A percentile compares a stretch with the other conserved stretches of the same genome.
phyloP scores from a whole-genome alignment of 371 early-diverging fungal species.

The Capillidium rhysosporum region DNA sequence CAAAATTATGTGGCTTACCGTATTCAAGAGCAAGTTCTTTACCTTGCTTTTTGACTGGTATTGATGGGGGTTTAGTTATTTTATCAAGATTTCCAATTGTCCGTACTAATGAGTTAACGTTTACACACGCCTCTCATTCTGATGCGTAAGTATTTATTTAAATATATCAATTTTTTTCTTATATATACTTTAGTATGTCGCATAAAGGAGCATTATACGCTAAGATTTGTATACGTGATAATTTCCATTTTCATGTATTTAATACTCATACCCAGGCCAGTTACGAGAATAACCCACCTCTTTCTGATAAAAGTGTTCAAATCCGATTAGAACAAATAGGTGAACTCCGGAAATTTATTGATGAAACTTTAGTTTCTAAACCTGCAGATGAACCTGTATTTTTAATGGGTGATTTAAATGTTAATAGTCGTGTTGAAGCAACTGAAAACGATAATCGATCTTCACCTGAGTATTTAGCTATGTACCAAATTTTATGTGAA shows the following conservation, averaged over 20 bases:
- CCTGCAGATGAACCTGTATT: conserved; percentile 26
- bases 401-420: conserved; percentile 54
- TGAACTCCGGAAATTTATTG: conserved; percentile 37
- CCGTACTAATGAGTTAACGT: conserved; percentile 27
- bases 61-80: conserved; percentile 65
- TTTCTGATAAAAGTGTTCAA: conserved; percentile 25
- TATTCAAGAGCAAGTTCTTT: conserved; percentile 28
- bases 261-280: conserved; percentile 70
- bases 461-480: conserved; percentile 33
- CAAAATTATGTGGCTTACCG: conserved; percentile 38
- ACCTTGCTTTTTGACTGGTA: conserved; percentile 33
- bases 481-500: conserved; percentile 44
- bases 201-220: conserved; percentile 66
- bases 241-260: conserved; percentile 39
- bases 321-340: conserved; percentile 34
- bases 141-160: conserved; percentile 27
- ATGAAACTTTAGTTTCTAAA: conserved; percentile 13
- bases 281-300: conserved; percentile 19
- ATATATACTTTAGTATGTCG: conserved; percentile 22
- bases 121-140: conserved; percentile 37
- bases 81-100: conserved; percentile 49
- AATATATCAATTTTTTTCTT: neutral
- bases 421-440: conserved; percentile 30
- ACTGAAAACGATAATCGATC: conserved; percentile 14
- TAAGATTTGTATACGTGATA: conserved; percentile 24